Evolutionary conservation across 1,284 basidiomycete genomes (phyloP), one percentile per base, ranked within the genome.

Genomic region (Hemileia vastatrix): DNA sequence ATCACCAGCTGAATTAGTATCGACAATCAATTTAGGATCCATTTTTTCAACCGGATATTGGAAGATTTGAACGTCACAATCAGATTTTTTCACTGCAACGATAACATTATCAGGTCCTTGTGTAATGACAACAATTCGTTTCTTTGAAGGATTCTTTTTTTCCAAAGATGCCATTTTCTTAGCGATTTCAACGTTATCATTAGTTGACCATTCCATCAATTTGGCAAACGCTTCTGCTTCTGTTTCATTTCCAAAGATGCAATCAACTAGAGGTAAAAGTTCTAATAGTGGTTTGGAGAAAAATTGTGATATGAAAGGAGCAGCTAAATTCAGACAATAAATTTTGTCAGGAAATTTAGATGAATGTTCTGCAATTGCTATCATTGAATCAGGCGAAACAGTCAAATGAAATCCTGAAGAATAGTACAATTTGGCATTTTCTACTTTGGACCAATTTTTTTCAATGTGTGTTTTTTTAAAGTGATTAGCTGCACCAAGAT

Each of bases 1-100:
- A 77, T 99, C 95, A 56, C 95, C 95, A 18, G 95, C 95, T 57
- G 90, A 95, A 79, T 98, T 99, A 63, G 95, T 99, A 78, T 98
- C 95, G 64, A 96, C 86, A 71, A 99, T 94, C 76, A 86, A 76
- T 63, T 82, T n/a, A n/a, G n/a, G n/a, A n/a, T n/a, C n/a, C 82
- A 67, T 81, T 80, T 57, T 77, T 72, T 66, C 95, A 80, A 54
- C 82, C 80, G 63, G 80, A 76, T 52, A 94, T 89, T 33, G 80
- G 71, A 78, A 81, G 86, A 13, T 80, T 50, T 19, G 55, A 51
- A n/a, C n/a, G 6, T 36, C 43, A 24, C 55, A 47, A 21, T 53
- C 59, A 18, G 52, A 49, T 43, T 62, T 53, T 15, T 54, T 31
- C 32, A 82, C 82, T 43, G 90, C 90, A 62, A 94, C 80, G 61